These are phyloP conservation scores for Mortierella sp. DNA, from an alignment of 371 early-diverging fungal genomes.

Conservation along the genomic window DNA sequence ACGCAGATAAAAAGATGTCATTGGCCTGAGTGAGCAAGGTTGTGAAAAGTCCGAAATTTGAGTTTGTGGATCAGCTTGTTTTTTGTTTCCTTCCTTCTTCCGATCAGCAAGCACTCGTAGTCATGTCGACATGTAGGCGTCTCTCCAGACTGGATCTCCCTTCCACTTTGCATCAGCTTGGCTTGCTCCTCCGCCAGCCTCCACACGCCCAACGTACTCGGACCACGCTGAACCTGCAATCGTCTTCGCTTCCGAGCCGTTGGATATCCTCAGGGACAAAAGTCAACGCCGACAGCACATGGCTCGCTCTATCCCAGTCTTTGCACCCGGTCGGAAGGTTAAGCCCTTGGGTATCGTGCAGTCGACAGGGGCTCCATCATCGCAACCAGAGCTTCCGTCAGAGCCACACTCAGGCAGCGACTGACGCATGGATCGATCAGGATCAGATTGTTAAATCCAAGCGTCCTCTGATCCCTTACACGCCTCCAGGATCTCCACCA, in stretches of 20 bases:
- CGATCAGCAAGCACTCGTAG: background rate
- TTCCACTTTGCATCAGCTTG: constrained; percentile 9
- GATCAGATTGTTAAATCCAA: background rate
- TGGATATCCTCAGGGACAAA: constrained; percentile 14
- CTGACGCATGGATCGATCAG: background rate
- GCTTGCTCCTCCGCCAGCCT: background rate
- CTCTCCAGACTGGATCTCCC: constrained; percentile 15
- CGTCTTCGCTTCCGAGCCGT: background rate
- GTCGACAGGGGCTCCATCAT: background rate
- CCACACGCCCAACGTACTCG: background rate
- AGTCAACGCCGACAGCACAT: background rate
- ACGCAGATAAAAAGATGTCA: too few relatives aligned
- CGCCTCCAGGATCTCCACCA: constrained; percentile 25
- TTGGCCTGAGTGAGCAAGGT: background rate
- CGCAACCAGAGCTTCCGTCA: background rate
- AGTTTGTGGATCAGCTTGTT: background rate
- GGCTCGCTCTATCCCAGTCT: background rate
- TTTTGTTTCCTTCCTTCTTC: background rate
- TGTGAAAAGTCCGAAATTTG: too few relatives aligned
- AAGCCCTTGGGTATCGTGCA: background rate
- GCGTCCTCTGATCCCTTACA: constrained; percentile 23
- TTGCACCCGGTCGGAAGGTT: background rate
- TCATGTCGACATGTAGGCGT: constrained; percentile 33
- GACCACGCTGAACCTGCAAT: background rate
- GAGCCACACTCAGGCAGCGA: background rate